Evolutionary conservation across 2,329 filamentous ascomycete species (phyloP).

Genomic region (Magnaporthiopsis rhizophila): DNA sequence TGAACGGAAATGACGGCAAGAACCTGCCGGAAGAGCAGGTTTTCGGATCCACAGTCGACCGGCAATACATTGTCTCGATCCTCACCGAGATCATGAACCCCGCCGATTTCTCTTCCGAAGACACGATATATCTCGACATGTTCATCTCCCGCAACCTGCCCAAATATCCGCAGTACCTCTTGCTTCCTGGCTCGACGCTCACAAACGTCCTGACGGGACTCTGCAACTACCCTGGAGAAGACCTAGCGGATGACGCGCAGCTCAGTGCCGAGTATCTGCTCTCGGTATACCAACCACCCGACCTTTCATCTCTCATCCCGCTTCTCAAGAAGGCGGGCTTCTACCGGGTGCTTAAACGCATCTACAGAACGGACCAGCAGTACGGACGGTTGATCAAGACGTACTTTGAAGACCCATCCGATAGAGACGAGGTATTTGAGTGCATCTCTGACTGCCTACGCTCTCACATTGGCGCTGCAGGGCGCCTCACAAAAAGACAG

Average conservation of each 20-base stretch:
- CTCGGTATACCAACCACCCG: conserved; percentile 85
- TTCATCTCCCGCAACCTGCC: conserved; percentile 93
- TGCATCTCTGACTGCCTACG: conserved; percentile 67
- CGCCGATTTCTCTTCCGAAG: conserved; percentile 64
- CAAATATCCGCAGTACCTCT: conserved; percentile 92
- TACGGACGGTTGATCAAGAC: conserved; percentile 70
- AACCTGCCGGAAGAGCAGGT: conserved; percentile 58
- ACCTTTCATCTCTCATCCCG: conserved; percentile 67
- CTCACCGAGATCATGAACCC: conserved; percentile 83
- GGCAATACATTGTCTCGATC: conserved; percentile 89
- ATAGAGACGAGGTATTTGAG: conserved; percentile 67
- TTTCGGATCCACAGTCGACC: conserved; percentile 66
- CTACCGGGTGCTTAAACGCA: conserved; percentile 83
- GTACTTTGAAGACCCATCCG: conserved; percentile 78
- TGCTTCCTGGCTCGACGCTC: conserved; percentile 79
- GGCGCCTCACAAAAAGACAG: conserved; percentile 61
- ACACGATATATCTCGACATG: conserved; percentile 96
- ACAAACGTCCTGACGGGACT: conserved; percentile 74
- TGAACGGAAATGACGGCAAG: conserved; percentile 36
- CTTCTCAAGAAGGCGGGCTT: conserved; percentile 75
- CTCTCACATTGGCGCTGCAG: not conserved
- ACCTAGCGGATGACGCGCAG: conserved; percentile 87
- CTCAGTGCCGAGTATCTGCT: conserved; percentile 94
- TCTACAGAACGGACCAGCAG: conserved; percentile 72
- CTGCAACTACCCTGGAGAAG: conserved; percentile 72